These are phyloP conservation scores for Amauroascus verrucosus DNA, from an alignment of 2,329 filamentous ascomycete species.

Conservation along the genomic window DNA sequence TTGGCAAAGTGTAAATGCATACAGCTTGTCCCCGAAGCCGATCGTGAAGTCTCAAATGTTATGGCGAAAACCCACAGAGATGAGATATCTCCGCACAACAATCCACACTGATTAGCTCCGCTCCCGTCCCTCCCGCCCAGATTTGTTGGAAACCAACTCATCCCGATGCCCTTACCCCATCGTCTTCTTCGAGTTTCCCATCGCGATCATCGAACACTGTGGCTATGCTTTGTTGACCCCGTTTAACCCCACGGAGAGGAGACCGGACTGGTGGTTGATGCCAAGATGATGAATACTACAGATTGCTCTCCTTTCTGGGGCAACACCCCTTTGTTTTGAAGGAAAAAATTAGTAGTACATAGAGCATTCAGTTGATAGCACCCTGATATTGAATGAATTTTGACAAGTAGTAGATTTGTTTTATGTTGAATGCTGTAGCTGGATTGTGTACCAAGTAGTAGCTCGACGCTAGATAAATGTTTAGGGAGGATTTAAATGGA, in stretches of 20 bases:
- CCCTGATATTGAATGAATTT: not conserved
- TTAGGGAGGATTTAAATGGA: too few relatives aligned
- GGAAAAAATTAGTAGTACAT: slow-evolving; percentile 4
- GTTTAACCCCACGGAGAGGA: slow-evolving; percentile 1
- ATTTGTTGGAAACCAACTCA: slow-evolving; percentile 6
- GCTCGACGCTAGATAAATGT: too few relatives aligned
- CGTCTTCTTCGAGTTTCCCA: slow-evolving; percentile 6
- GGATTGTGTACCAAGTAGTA: not conserved
- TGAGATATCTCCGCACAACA: not conserved
- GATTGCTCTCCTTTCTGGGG: slow-evolving; percentile 1
- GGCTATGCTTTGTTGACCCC: slow-evolving; percentile 3
- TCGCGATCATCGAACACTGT: slow-evolving; percentile 5
- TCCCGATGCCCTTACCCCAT: not conserved
- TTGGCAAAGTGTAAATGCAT: slow-evolving; percentile 44
- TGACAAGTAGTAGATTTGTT: not conserved
- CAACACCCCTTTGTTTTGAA: not conserved
- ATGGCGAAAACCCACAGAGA: not conserved
- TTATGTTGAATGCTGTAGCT: not conserved
- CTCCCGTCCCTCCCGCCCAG: not conserved
- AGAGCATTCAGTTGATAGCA: slow-evolving; percentile 11
- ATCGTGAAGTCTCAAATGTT: not conserved
- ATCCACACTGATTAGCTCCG: slow-evolving; percentile 2
- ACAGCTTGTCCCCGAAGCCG: not conserved
- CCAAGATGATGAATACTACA: slow-evolving; percentile 6
- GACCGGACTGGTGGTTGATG: not conserved